These are phyloP conservation scores for Ceratocystis cacaofunesta DNA, from an alignment of 2,329 filamentous ascomycete species.

Conservation along the genomic window DNA sequence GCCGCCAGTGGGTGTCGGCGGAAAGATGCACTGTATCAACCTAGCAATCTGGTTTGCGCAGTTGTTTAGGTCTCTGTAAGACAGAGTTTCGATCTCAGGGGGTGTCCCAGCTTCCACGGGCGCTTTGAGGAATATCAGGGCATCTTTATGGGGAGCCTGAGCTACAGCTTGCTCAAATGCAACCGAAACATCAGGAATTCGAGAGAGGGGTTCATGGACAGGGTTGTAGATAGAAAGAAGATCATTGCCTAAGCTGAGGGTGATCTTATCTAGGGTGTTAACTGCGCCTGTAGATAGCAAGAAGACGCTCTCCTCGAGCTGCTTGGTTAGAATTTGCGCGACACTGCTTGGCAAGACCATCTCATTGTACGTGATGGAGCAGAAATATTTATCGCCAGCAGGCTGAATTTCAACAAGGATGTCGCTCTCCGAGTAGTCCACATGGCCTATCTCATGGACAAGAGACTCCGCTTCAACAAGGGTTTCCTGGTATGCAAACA, in stretches of 20 bases:
- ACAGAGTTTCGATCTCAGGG: constrained; percentile 31
- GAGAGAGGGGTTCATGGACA: constrained; percentile 23
- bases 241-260: constrained; percentile 21
- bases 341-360: constrained; percentile 39
- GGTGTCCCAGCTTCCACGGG: constrained; percentile 18
- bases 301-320: constrained; percentile 40
- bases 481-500: constrained; percentile 78
- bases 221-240: constrained; percentile 37
- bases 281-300: constrained; percentile 22
- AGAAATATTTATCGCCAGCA: constrained; percentile 25
- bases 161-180: constrained; percentile 40
- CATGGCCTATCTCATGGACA: constrained; percentile 42
- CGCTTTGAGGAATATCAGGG: constrained; percentile 47
- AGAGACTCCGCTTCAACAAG: constrained; percentile 26
- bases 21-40: constrained; percentile 15
- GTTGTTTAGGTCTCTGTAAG: constrained; percentile 50
- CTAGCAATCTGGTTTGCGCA: constrained; percentile 48
- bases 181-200: constrained; percentile 32
- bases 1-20: background rate
- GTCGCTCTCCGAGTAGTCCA: constrained; percentile 62
- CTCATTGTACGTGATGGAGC: constrained; percentile 35
- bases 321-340: constrained; percentile 39
- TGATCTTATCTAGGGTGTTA: constrained; percentile 6
- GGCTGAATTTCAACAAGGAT: constrained; percentile 67
- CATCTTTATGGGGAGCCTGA: constrained; percentile 36